These are phyloP conservation scores for Begonia masoniana DNA, from an alignment of 306 rosid species.

Conservation along the genomic window DNA sequence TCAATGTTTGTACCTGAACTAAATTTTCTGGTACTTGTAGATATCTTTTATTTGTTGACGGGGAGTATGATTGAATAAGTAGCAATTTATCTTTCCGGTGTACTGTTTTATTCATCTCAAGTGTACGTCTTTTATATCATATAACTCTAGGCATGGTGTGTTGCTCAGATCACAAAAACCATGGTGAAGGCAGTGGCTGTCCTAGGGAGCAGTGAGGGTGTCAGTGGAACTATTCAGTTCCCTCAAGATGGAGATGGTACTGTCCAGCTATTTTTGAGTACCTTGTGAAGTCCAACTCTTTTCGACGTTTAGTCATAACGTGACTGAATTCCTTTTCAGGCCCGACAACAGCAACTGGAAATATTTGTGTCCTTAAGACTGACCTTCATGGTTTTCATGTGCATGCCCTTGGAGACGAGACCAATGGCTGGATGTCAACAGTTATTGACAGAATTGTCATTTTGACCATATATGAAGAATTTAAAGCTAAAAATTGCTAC, in stretches of 20 bases:
- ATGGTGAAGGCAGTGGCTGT: slow-evolving; percentile 95
- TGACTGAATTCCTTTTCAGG: slow-evolving; percentile 1
- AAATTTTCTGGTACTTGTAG: too few species aligned
- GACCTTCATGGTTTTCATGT: slow-evolving; percentile 93
- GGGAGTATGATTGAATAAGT: too few species aligned
- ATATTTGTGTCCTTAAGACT: slow-evolving; percentile 61
- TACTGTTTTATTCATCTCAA: too few species aligned
- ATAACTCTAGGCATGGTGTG: not conserved
- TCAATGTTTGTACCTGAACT: too few species aligned
- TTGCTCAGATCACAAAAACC: slow-evolving; percentile 60
- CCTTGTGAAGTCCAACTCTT: slow-evolving; percentile 2
- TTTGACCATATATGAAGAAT: too few species aligned
- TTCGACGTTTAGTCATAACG: not conserved
- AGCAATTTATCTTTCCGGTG: too few species aligned
- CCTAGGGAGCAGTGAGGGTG: slow-evolving; percentile 55
- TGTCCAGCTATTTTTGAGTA: not conserved
- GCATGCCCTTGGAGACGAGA: slow-evolving; percentile 89
- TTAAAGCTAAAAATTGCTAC: too few species aligned
- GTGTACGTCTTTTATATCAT: too few species aligned
- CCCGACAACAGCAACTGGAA: slow-evolving; percentile 34
- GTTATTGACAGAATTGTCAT: slow-evolving; percentile 23
- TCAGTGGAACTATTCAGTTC: slow-evolving; percentile 52
- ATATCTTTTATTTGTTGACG: too few species aligned
- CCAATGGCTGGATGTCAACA: slow-evolving; percentile 94
- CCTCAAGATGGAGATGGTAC: slow-evolving; percentile 77